Conservation (phyloP, 257 asterid genomes). For the Asclepias syriaca region DNA sequence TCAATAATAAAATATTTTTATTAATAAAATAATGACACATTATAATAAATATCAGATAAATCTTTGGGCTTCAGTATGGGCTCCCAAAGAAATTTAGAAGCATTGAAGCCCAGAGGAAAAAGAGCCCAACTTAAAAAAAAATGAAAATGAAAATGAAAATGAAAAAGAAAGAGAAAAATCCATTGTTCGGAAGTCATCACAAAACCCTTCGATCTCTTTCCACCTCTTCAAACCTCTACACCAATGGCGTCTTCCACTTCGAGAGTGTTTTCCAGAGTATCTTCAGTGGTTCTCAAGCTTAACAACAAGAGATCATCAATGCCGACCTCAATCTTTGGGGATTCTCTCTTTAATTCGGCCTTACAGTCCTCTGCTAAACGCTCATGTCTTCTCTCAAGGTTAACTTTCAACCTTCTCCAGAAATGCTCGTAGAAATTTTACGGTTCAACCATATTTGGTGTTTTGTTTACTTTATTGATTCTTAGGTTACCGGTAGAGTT, state of each 20-base stretch:
- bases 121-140: background rate
- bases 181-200: background rate
- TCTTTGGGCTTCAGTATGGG: background rate
- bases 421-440: background rate
- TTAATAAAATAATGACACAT: no score
- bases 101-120: background rate
- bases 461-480: slow-evolving; percentile 1
- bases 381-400: slow-evolving; percentile 42
- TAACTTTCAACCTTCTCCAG: background rate
- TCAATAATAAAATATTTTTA: no score
- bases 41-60: no score
- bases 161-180: no score
- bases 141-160: no score
- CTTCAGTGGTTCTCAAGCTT: slow-evolving; percentile 27
- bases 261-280: slow-evolving; percentile 34
- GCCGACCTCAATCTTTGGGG: slow-evolving; percentile 1
- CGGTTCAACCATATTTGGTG: no score
- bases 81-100: background rate
- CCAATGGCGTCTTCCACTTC: slow-evolving; percentile 39
- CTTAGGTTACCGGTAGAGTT: slow-evolving; percentile 58
- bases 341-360: slow-evolving; percentile 25
- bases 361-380: slow-evolving; percentile 35
- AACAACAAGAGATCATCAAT: slow-evolving; percentile 19
- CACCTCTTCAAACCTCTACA: background rate
- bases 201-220: background rate